A percentile compares a stretch with the other conserved stretches of the same genome.
phyloP scores from a whole-genome alignment of 768 basidiomycete genomes.

The Dentipellis fragilis region DNA sequence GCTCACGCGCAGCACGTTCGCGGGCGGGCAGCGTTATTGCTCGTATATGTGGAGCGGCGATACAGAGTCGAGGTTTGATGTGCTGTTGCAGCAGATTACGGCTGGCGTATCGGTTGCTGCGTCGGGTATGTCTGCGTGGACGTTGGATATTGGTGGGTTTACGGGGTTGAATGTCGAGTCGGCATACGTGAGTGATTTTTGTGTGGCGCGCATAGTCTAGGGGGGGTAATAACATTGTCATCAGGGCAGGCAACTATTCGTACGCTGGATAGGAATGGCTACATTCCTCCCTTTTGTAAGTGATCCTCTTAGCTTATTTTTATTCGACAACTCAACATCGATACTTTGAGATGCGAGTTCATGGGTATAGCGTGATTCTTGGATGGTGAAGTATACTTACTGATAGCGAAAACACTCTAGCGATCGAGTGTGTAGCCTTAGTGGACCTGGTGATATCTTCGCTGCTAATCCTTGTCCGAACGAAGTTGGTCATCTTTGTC shows the following conservation, averaged over 20 bases:
- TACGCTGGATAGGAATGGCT: background rate
- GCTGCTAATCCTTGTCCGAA: background rate
- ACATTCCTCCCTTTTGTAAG: background rate
- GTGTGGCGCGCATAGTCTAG: background rate
- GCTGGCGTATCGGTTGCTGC: background rate
- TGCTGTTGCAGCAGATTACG: background rate
- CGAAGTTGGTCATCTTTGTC: background rate
- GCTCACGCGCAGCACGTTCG: background rate
- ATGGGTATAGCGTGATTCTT: background rate
- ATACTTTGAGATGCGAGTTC: background rate
- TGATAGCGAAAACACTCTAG: background rate
- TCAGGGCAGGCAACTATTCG: background rate
- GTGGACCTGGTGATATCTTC: background rate
- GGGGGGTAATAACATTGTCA: background rate
- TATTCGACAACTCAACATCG: background rate
- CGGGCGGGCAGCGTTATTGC: background rate
- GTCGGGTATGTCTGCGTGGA: background rate
- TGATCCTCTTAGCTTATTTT: background rate
- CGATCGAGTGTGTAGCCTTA: background rate
- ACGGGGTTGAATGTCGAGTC: background rate
- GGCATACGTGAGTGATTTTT: background rate
- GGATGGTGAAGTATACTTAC: background rate
- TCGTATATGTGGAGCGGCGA: background rate
- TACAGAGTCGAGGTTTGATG: background rate
- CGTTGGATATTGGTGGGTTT: background rate